Base-by-base conservation (phyloP, 148 eudicot genomes). In the Vaccinium vitisidaea region DNA sequence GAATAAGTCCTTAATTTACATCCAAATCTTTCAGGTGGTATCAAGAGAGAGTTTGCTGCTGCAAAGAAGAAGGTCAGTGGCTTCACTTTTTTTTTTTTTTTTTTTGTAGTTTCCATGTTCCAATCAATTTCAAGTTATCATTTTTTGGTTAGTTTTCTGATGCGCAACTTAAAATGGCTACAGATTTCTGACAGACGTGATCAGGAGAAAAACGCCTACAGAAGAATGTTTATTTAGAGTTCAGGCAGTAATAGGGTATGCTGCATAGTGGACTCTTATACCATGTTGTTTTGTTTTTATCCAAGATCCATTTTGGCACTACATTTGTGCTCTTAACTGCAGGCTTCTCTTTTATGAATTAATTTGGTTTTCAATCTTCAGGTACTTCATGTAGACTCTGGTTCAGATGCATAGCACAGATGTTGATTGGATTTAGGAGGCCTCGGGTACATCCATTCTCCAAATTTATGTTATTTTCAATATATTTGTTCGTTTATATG, bases 161-260 rank as follows among this genome's bases (percentile, higher is more conserved):
- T 55, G 8, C 67, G 11, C 15, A 54, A 23, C 54, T 58, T 48
- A 9, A 49, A 43, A 46, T 80, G 48, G 67, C 80, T 84, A 83
- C 91, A 94, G 98, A 95, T 95, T 84, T 93, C 98, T 84, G 98
- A 93, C 78, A 90, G 93, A 77, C 90, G 83, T 85, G 89, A 91
- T 19, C 87, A 77, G 83, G 98, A 95, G 94, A 95, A 94, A 84
- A 93, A 92, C 77, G 90, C 93, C 15, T 95, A 88, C 85, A 82
- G 94, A 67, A 95, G 87, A 86, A 95, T 95, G 96, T 95, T 95
- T 83, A 79, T 88, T 86, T 90, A 86, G 86, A 50, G 52, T 70
- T 83, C 27, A 32, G 73, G 50, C 69, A n/a, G 69, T 74, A 32
- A 43, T 55, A 16, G 14, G 87, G 87, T 88, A 80, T 73, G 75